These are phyloP conservation scores for Chalciporus pseudorubinellus DNA, from an alignment of 768 basidiomycete genomes.

Conservation along the genomic window DNA sequence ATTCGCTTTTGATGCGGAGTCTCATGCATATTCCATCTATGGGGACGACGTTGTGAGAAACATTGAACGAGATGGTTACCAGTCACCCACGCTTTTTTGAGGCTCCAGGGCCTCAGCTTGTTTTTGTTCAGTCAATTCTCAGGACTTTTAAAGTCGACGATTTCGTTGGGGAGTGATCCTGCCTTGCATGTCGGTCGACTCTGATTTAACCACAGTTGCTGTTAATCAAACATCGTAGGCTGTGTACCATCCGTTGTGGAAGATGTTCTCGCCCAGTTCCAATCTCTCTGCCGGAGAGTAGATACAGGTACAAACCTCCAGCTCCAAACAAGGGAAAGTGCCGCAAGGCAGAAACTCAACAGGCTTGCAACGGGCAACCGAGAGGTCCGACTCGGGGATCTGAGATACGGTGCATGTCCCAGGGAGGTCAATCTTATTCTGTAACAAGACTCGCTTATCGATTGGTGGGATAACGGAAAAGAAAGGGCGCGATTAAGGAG, in stretches of 20 bases:
- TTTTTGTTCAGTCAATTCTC: neutral
- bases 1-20: conserved; percentile 20
- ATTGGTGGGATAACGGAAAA: no score
- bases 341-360: no score
- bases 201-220: neutral
- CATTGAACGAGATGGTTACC: conserved; percentile 18
- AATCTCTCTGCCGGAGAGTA: neutral
- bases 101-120: neutral
- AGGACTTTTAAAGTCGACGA: no score
- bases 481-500: neutral
- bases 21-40: conserved; percentile 16
- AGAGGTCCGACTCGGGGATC: no score
- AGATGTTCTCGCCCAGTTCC: neutral
- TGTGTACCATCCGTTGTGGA: no score
- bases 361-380: no score
- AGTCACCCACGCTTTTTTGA: conserved; percentile 3
- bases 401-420: no score
- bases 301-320: neutral
- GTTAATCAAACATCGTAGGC: neutral
- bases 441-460: no score
- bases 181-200: no score
- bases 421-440: no score
- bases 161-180: no score
- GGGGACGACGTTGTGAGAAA: conserved; percentile 6
- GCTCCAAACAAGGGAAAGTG: no score